A percentile compares a stretch with the other conserved stretches of the same genome.
phyloP scores from a whole-genome alignment of 345 rosid species.

The Combretum micranthum region DNA sequence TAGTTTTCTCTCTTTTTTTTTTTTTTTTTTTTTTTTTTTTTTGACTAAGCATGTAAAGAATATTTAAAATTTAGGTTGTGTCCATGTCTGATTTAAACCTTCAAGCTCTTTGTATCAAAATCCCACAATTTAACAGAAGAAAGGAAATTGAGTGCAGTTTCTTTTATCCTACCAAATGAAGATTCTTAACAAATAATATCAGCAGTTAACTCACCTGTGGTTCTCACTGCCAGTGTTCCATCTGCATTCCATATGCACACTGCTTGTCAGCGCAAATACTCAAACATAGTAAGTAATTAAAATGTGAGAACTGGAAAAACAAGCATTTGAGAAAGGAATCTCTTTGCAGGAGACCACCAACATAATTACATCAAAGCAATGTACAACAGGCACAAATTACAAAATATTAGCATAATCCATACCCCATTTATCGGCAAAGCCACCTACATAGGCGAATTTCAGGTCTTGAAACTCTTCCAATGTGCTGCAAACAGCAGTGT shows the following conservation, averaged over 20 bases:
- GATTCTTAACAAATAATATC: neutral
- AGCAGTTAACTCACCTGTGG: slow-evolving; percentile 54
- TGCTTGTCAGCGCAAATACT: neutral
- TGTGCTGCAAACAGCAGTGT: slow-evolving; percentile 61
- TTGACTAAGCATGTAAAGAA: neutral
- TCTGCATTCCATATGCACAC: slow-evolving; percentile 37
- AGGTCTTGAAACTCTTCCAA: slow-evolving; percentile 57
- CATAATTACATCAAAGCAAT: too few species aligned
- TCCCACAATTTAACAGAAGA: too few species aligned
- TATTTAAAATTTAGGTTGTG: neutral
- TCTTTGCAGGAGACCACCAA: too few species aligned
- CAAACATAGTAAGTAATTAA: neutral
- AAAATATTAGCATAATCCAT: neutral
- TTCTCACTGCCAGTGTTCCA: slow-evolving; percentile 62
- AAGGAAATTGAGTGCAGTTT: too few species aligned
- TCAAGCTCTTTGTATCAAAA: too few species aligned
- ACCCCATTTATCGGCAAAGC: slow-evolving; percentile 50
- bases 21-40: too few species aligned
- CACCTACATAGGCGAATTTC: slow-evolving; percentile 18
- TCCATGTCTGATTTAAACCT: too few species aligned
- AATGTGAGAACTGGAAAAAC: too few species aligned
- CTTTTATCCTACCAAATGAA: too few species aligned
- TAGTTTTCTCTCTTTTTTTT: too few species aligned
- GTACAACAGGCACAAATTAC: neutral
- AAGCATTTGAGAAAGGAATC: too few species aligned